Percentiles rank a stretch among this genome's conserved stretches.
Conservation (phyloP, 2,329 filamentous ascomycete genomes). For the Escovopsis weberi region DNA sequence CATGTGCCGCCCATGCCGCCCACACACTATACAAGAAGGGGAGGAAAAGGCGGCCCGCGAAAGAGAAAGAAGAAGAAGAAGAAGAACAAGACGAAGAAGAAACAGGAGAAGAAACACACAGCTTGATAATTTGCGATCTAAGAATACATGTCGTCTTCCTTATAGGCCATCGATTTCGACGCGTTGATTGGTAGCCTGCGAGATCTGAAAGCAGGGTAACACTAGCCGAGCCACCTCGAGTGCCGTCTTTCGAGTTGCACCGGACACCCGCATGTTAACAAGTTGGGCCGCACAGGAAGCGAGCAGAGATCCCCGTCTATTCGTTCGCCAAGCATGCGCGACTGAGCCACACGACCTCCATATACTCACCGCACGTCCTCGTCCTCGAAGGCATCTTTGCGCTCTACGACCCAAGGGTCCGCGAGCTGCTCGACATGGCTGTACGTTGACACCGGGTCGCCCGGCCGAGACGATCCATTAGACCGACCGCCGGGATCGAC, state of each 20-base stretch:
- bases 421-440: conserved; percentile 83
- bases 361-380: conserved; percentile 93
- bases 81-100: too few species aligned
- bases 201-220: conserved; percentile 84
- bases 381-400: conserved; percentile 95
- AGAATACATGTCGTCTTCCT: not conserved
- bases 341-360: conserved; percentile 62
- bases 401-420: conserved; percentile 71
- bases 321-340: conserved; percentile 88
- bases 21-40: too few species aligned
- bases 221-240: not conserved
- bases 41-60: too few species aligned
- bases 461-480: too few species aligned
- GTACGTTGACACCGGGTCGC: conserved; percentile 26
- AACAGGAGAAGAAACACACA: not conserved
- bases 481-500: too few species aligned
- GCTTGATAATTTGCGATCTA: not conserved
- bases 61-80: too few species aligned
- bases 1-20: not conserved
- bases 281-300: conserved; percentile 40
- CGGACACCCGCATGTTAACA: not conserved
- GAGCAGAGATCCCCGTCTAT: conserved; percentile 85
- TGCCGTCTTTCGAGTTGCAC: too few species aligned
- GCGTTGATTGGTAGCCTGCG: conserved; percentile 61
- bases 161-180: conserved; percentile 80